Percentiles rank a stretch among this genome's conserved stretches.
These are phyloP conservation scores for Fonsecaea multimorphosa DNA, from an alignment of 2,329 filamentous ascomycete genomes.

Conservation along the genomic window DNA sequence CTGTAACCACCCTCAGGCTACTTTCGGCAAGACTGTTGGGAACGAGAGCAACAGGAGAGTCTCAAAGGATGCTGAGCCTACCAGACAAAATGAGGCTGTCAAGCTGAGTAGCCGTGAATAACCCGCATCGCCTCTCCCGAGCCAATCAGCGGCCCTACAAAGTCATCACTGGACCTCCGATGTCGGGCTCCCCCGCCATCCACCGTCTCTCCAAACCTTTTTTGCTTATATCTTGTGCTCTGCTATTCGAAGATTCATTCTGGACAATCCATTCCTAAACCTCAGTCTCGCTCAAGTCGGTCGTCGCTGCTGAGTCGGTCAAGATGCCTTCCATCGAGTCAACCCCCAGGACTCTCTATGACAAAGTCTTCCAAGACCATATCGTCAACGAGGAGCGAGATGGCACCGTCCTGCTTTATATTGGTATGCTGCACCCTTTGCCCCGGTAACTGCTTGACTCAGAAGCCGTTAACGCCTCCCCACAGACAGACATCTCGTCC, in stretches of 20 bases:
- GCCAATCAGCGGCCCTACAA: slow-evolving; percentile 27
- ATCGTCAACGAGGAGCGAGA: slow-evolving; percentile 95
- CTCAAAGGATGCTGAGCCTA: background rate
- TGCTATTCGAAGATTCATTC: slow-evolving; percentile 21
- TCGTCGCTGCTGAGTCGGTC: slow-evolving; percentile 35
- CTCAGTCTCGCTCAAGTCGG: background rate
- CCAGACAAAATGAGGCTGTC: background rate
- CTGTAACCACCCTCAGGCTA: background rate
- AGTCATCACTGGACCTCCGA: slow-evolving; percentile 32
- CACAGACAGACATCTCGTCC: slow-evolving; percentile 89
- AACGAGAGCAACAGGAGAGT: too few relatives aligned
- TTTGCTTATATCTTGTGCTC: slow-evolving; percentile 28
- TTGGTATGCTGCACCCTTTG: slow-evolving; percentile 65
- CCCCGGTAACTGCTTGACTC: background rate
- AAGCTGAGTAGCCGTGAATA: background rate
- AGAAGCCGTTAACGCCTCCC: slow-evolving; percentile 38
- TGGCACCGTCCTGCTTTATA: slow-evolving; percentile 90
- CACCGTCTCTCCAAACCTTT: slow-evolving; percentile 4
- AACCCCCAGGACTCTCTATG: slow-evolving; percentile 85
- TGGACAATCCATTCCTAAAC: background rate
- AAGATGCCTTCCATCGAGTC: slow-evolving; percentile 77
- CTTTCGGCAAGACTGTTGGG: too few relatives aligned
- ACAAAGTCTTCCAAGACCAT: slow-evolving; percentile 95
- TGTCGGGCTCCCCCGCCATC: slow-evolving; percentile 23
- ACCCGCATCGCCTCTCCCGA: background rate